Conservation (phyloP, 140 eudicot genomes). For the Bidens hawaiensis region DNA sequence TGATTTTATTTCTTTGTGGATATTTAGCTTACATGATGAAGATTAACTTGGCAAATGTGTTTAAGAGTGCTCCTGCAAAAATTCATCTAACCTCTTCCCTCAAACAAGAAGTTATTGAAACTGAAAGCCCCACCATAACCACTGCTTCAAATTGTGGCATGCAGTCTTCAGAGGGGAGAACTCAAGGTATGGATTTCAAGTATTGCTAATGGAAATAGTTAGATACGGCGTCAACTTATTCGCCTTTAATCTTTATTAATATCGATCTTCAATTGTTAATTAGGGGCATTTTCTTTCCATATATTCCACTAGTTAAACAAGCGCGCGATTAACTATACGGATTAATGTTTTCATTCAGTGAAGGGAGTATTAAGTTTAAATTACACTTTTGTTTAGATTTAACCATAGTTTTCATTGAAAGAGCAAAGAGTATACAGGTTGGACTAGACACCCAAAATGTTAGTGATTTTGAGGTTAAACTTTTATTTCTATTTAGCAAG, state of each 20-base stretch:
- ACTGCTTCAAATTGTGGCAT: constrained; percentile 20
- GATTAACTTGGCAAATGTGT: constrained; percentile 28
- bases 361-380: neutral
- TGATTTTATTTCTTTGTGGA: neutral
- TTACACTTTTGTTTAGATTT: neutral
- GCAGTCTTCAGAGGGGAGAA: constrained; percentile 24
- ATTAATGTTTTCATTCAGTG: neutral
- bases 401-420: neutral
- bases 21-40: constrained; percentile 47
- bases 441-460: neutral
- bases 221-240: neutral
- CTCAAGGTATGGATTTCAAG: constrained; percentile 29
- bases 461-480: neutral
- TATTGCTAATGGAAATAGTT: neutral
- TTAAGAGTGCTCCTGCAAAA: constrained; percentile 18
- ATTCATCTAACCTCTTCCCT: constrained; percentile 12
- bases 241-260: neutral
- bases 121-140: constrained; percentile 15
- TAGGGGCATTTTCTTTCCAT: neutral
- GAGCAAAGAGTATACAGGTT: neutral
- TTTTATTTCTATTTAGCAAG: neutral
- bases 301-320: constrained; percentile 4
- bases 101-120: constrained; percentile 11
- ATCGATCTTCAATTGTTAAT: neutral
- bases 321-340: neutral